A percentile compares a stretch with the other conserved stretches of the same genome.
phyloP scores from a whole-genome alignment of 768 basidiomycete species.

The Auricularia sp. region DNA sequence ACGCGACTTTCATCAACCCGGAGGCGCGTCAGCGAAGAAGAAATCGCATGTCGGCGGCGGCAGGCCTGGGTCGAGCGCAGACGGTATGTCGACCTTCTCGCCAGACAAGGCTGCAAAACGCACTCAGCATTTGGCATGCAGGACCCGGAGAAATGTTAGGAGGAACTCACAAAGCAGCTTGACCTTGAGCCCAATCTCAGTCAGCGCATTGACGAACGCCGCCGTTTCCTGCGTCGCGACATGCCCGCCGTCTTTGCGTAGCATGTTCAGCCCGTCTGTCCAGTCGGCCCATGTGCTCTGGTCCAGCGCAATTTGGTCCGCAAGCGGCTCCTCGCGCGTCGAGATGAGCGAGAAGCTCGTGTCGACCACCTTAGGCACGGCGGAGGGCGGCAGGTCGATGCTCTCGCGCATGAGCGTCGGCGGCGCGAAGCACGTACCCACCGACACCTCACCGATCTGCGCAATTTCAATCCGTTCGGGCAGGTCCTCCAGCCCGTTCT shows the following conservation, averaged over 20 bases:
- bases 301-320: conserved; percentile 71
- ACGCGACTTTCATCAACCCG: neutral
- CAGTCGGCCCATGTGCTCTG: conserved; percentile 82
- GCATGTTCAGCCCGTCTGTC: conserved; percentile 88
- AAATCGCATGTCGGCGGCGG: conserved; percentile 76
- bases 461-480: conserved; percentile 79
- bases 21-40: conserved; percentile 60
- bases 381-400: conserved; percentile 42
- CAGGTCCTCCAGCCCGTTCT: conserved; percentile 76
- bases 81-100: conserved; percentile 83
- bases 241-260: conserved; percentile 71
- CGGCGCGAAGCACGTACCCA: conserved; percentile 54
- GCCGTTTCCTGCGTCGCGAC: conserved; percentile 79
- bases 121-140: neutral
- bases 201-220: conserved; percentile 75
- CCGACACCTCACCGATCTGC: conserved; percentile 68
- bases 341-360: conserved; percentile 65
- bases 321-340: conserved; percentile 59
- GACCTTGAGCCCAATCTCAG: conserved; percentile 87
- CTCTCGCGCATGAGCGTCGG: conserved; percentile 54
- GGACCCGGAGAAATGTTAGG: neutral
- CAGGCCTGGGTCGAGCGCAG: conserved; percentile 63
- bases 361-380: conserved; percentile 45
- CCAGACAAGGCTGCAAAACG: conserved; percentile 63
- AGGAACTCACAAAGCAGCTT: conserved; percentile 63